Base-by-base conservation (phyloP, 1,139 yeast genomes). In the Meyerozyma sp. region DNA sequence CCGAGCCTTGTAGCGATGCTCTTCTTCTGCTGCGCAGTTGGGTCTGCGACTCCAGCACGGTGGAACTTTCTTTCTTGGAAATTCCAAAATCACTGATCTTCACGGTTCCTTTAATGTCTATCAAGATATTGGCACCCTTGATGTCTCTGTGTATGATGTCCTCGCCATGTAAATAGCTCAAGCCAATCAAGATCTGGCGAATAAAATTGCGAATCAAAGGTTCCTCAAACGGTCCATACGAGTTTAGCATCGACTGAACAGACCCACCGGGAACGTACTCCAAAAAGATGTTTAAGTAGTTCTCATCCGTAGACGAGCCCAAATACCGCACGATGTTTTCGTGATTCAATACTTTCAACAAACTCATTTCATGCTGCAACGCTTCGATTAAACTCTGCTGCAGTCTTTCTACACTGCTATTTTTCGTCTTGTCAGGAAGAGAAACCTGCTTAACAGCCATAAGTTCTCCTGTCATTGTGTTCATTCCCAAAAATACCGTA, bases 261-360 rank as follows among this genome's bases (percentile, higher is more conserved):
- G 96, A 88, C 0, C 98, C 98, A 48, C 98, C 98, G 2, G 98
- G 97, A 30, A 93, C 95, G 59, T 93, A 93, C 58, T 93, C 98
- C 49, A 93, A 68, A 59, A 90, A 93, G 49, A 93, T 90, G 58
- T 90, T 91, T 48, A 91, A 65, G 51, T 70, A 75, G 35, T 78
- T 74, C 11, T 81, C 84, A 49, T 87, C 90, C 13, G 84, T 81
- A 2, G 88, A 80, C 14, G 95, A 85, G 0, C 98, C 98, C 42
- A 85, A 73, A 58, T 91, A 93, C 46, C 95, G 79, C 8, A 93
- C 98, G 47, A 93, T 90, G 58, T 93, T 90, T 48, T 87, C 95
- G 62, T 93, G 98, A 50, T 89, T 85, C 47, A 93, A 67, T 45
- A 84, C 94, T 53, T 86, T 80, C 41, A 93, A 66, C 38, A 93